Evolutionary conservation across 140 eudicot species (phyloP), one percentile per base, ranked within the genome.

Genomic region (Bidens hawaiensis): DNA sequence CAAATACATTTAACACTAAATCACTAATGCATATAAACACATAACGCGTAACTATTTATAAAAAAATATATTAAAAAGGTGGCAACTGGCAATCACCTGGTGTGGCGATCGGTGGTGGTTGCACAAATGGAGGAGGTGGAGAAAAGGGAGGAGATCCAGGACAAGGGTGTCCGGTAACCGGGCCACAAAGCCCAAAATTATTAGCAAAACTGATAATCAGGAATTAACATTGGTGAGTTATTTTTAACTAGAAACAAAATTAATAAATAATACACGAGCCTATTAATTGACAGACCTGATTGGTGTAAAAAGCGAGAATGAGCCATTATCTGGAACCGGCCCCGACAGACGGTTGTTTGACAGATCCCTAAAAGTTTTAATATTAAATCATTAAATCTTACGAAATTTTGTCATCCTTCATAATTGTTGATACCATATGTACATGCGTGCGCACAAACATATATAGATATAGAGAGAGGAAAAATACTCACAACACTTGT

Each of bases 71-170:
- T 6, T 6, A 9, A 63, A 11, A 7, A 64, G 8, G 45, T 10
- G 50, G 36, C 22, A n/a, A n/a, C n/a, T n/a, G n/a, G n/a, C n/a
- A 67, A 21, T 60, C 57, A 85, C 97, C 95, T 74, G 91, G 85
- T 28, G 79, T 5, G 25, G 89, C 19, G 36, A 81, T 66, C 2
- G 88, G 79, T 15, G 83, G 78, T 16, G 94, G 93, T 42, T 81
- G 94, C 26, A 90, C 76, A 48, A 83, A 90, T 6, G 95, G 94
- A 56, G 94, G 97, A 5, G 97, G 97, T 21, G 97, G 97, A 62
- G 97, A 86, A 68, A 90, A 86, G 22, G 97, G 97, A 46, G 94
- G 95, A 60, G 97, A 83, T 58, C 97, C 97, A 5, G 90, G 95
- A 71, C 97, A 90, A 5, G 90, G 94, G 56, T 52, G 88, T 47